Percentiles rank a stretch among this genome's conserved stretches.
Conservation (phyloP, 306 rosid genomes). For the Malus domestica region ASM211411v1 NC_041800.1:20201733-20202232, state of each 20-base stretch:
- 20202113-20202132: too few relatives aligned
- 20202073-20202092: too few relatives aligned
- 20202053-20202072: too few relatives aligned
- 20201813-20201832: background rate
- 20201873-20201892: constrained; percentile 26
- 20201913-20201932: background rate
- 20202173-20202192: too few relatives aligned
- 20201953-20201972: constrained; percentile 7
- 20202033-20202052: accelerated
- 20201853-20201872: background rate
- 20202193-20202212: too few relatives aligned
- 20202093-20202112: accelerated
- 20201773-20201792: background rate
- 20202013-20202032: accelerated
- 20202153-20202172: background rate
- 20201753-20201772: background rate
- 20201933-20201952: background rate
- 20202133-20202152: background rate
- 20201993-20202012: too few relatives aligned
- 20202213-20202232: background rate
- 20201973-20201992: background rate
- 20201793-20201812: background rate
- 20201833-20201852: background rate
- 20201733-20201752: background rate
- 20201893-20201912: background rate